Evolutionary conservation across 2,329 filamentous ascomycete genomes (phyloP), one percentile per base, ranked within the genome.

Genomic region (Cryoendolithus antarcticus): DNA sequence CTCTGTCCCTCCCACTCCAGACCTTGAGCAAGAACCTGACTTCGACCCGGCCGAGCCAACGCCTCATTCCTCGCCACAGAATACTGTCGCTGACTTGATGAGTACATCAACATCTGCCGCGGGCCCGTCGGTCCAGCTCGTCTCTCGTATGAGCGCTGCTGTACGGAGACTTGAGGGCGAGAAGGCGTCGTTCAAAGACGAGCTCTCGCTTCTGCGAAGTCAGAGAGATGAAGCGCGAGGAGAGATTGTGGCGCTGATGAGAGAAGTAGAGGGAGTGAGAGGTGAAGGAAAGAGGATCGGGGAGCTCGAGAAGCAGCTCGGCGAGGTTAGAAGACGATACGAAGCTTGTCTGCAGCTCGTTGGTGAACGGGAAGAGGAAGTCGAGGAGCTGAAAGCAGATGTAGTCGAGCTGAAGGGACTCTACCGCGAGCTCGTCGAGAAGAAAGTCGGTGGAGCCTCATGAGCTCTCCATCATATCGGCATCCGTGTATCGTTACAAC

Each of bases 321-420:
- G 63, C 21, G 74, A 75, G 32, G 67, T 95, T 47, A 79, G 84
- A 53, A 68, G 75, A 45, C 72, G 89, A 52, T 94, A 96, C 58
- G 79, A 93, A 57, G 91, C 86, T 9, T 93, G 86, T 43, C 68
- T 98, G 38, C 88, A 96, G 65, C 80, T 96, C 77, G 65, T 98
- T 9, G 91, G 91, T 1, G 91, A 98, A 72, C 94, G 94, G 74
- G 94, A 86, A 60, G 91, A 98, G 69, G 67, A 82, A 55, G 88
- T 94, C 2, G 86, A 94, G 56, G 91, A 98, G 68, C 66, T 98
- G 49, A 77, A 72, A 60, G 80, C 82, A 9, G 91, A 96, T 67
- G 82, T 98, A 38, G 70, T 78, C 48, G 91, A 98, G 67, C 71
- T 98, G 59, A 98, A 98, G 69, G 81, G 80, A 55, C 94, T 98